phyloP scores from a whole-genome alignment of 805 yeast genomes.

The Teunomyces cretensis region DNA sequence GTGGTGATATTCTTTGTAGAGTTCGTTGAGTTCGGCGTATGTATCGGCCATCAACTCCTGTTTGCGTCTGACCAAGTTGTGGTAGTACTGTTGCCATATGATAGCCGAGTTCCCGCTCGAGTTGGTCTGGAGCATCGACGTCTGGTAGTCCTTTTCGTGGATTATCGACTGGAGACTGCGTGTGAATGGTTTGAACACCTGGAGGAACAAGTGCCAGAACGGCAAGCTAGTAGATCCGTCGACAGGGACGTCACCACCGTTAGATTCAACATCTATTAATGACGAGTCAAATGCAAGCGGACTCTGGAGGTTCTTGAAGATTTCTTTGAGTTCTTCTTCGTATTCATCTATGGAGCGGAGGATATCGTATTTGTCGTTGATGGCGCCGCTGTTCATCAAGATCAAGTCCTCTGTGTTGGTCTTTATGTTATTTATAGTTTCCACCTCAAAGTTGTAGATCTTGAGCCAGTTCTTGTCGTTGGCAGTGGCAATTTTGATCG shows the following conservation, averaged over 20 bases:
- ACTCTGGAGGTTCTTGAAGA: constrained; percentile 30
- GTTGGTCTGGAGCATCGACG: constrained; percentile 18
- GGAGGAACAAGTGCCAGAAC: constrained; percentile 21
- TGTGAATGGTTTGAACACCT: constrained; percentile 20
- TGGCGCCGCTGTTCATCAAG: constrained; percentile 9
- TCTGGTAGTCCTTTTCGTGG: constrained; percentile 32
- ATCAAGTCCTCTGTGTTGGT: constrained; percentile 32
- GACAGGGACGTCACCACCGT: not conserved
- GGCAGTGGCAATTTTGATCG: constrained; percentile 23
- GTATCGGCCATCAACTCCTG: constrained; percentile 26
- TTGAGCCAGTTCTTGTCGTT: constrained; percentile 35
- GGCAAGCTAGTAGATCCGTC: constrained; percentile 14
- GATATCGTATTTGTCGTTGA: constrained; percentile 15
- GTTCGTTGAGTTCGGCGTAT: constrained; percentile 23
- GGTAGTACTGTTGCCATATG: constrained; percentile 37
- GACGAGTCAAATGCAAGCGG: constrained; percentile 34
- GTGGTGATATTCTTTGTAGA: constrained; percentile 30
- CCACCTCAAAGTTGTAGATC: constrained; percentile 33
- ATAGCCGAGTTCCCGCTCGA: constrained; percentile 23
- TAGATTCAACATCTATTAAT: constrained; percentile 13
- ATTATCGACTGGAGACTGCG: constrained; percentile 22
- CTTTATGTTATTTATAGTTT: constrained; percentile 31
- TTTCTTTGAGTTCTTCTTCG: constrained; percentile 30
- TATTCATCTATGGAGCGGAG: constrained; percentile 22
- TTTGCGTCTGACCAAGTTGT: constrained; percentile 22